phyloP scores from a whole-genome alignment of 2,329 filamentous ascomycete genomes.

The Hypomyces rosellus region DNA sequence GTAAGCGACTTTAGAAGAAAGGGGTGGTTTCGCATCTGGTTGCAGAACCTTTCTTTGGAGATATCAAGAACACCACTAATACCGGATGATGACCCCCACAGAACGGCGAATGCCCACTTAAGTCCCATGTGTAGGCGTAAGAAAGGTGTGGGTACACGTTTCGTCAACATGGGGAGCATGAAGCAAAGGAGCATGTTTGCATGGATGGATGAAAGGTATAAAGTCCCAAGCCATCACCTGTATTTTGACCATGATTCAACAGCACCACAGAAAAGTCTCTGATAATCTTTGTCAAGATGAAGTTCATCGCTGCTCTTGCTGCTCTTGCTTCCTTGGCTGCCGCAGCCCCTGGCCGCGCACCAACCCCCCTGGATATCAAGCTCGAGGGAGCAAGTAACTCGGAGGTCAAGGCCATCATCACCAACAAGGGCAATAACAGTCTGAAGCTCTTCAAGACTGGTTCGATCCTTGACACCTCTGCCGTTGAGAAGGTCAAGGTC shows the following conservation, averaged over 20 bases:
- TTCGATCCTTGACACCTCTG: conserved; percentile 44
- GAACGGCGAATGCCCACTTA: no score
- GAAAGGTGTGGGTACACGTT: no score
- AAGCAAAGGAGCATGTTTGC: no score
- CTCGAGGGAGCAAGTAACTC: conserved; percentile 45
- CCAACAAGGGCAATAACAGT: conserved; percentile 43
- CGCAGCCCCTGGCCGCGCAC: conserved; percentile 32
- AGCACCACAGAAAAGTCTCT: background rate
- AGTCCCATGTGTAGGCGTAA: no score
- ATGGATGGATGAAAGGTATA: no score
- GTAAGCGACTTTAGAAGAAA: no score
- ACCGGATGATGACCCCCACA: no score
- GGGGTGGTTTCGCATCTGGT: no score
- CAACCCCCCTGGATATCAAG: conserved; percentile 36
- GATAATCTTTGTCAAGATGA: conserved; percentile 26
- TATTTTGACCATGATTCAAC: background rate
- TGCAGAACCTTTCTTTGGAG: no score
- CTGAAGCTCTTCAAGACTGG: conserved; percentile 49
- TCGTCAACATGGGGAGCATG: no score
- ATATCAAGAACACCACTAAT: no score
- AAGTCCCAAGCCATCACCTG: background rate
- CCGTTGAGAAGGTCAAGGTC: conserved; percentile 48
- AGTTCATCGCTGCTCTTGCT: conserved; percentile 30
- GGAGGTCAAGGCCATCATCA: conserved; percentile 45
- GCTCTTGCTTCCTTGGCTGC: conserved; percentile 30